phyloP scores from a whole-genome alignment of 768 basidiomycete genomes.

The Cantharellus cinnabarinus region DNA sequence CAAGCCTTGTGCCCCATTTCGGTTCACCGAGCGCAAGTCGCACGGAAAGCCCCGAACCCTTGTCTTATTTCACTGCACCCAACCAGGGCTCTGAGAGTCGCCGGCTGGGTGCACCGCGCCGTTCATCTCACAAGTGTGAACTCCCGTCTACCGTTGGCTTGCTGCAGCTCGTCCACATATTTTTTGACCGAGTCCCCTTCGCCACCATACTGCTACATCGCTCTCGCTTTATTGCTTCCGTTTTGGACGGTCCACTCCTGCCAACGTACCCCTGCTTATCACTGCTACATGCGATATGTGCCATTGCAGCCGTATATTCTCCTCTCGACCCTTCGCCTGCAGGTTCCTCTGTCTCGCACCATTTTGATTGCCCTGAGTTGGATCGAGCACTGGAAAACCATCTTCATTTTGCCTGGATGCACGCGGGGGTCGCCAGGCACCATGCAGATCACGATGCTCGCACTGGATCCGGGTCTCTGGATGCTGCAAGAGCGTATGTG shows the following conservation, averaged over 20 bases:
- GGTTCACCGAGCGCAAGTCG: too few species aligned
- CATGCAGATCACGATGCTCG: neutral
- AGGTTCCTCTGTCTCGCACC: neutral
- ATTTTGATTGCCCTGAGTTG: neutral
- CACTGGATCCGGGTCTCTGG: neutral
- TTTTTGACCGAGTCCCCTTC: constrained; percentile 6
- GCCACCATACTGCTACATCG: constrained; percentile 6
- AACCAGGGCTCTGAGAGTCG: too few species aligned
- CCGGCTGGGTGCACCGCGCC: too few species aligned
- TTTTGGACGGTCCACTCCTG: neutral
- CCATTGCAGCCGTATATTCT: constrained; percentile 6
- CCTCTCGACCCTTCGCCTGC: neutral
- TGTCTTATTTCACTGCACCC: too few species aligned
- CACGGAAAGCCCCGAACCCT: too few species aligned
- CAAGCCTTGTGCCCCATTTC: too few species aligned
- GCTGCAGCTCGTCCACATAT: constrained; percentile 6
- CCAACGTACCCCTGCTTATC: constrained; percentile 1
- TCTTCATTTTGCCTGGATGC: neutral
- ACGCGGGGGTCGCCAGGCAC: neutral
- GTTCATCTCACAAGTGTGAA: too few species aligned
- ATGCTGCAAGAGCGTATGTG: neutral
- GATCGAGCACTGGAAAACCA: neutral
- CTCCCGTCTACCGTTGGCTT: too few species aligned
- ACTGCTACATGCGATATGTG: constrained; percentile 8
- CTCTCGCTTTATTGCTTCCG: constrained; percentile 3